These are phyloP conservation scores for Phialemonium atrogriseum DNA, from an alignment of 2,329 filamentous ascomycete genomes.

Conservation along the genomic window DNA sequence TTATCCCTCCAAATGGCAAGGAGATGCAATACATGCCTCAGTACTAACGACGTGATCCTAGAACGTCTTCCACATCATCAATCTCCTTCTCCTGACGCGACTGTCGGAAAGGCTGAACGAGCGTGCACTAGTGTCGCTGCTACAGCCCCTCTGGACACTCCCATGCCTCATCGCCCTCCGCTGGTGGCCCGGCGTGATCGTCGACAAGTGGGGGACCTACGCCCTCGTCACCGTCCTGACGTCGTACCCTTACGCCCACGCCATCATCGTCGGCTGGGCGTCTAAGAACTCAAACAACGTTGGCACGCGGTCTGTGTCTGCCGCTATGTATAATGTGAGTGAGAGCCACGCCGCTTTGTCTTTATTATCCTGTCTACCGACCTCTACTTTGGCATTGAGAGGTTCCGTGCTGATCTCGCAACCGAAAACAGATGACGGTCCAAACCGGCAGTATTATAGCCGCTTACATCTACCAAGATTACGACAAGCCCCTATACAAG, in stretches of 20 bases:
- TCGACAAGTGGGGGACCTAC: constrained; percentile 42
- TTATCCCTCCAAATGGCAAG: too few species aligned
- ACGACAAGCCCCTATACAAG: constrained; percentile 46
- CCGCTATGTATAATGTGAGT: constrained; percentile 47
- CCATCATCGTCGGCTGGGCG: constrained; percentile 50
- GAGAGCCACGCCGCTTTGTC: too few species aligned
- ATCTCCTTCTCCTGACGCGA: constrained; percentile 40
- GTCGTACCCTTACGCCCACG: constrained; percentile 46
- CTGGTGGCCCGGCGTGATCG: constrained; percentile 32
- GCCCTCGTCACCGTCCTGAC: constrained; percentile 38
- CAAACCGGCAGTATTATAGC: constrained; percentile 24
- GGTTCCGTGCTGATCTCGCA: neutral
- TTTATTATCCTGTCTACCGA: too few species aligned
- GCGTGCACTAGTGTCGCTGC: constrained; percentile 34
- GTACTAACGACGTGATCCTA: constrained; percentile 7
- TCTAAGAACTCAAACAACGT: constrained; percentile 53
- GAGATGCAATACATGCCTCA: too few species aligned
- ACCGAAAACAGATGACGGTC: constrained; percentile 22
- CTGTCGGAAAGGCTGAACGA: constrained; percentile 42
- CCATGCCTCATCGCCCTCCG: constrained; percentile 43
- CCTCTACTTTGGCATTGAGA: neutral
- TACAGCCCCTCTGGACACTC: constrained; percentile 44
- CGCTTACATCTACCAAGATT: constrained; percentile 41
- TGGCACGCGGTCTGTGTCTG: constrained; percentile 48
- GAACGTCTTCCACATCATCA: constrained; percentile 40